Evolutionary conservation across 192 early-diverging fungal species (phyloP), one percentile per base, ranked within the genome.

Genomic region (Mortierella claussenii): DNA sequence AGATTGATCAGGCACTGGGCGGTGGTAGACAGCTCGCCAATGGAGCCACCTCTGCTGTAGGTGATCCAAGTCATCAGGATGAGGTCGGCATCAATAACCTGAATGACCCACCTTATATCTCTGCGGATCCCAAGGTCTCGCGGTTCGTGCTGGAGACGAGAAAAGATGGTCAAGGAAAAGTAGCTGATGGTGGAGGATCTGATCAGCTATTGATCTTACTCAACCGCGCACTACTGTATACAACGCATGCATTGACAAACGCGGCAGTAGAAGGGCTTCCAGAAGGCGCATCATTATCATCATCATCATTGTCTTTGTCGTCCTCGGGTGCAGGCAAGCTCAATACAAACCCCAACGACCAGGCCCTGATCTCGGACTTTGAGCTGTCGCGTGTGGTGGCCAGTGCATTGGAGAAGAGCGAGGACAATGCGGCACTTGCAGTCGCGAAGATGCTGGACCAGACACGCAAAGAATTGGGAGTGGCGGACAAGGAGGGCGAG

Each of bases 291-390:
- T 40, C 37, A 13, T n/a, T n/a, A n/a, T n/a, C n/a, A n/a, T n/a
- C n/a, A n/a, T n/a, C n/a, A n/a, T n/a, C n/a, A n/a, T n/a, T n/a
- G n/a, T n/a, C n/a, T n/a, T n/a, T n/a, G n/a, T 10, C 37, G 13
- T 7, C 37, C 32, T 18, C 36, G 45, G 58, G 44, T 34, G 18
- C 27, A 26, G 28, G 45, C 37, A 40, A 61, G 47, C 15, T 23
- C 23, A 49, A n/a, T 12, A 48, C 23, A 27, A 70, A 65, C 43
- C 62, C 63, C 15, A 55, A 76, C 4, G 73, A 76, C 37, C 64
- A 67, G 24, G 37, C 63, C 3, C 43, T 76, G 43, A 55, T 76
- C 28, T 76, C 73, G 34, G 73, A 76, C 45, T 67, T 76, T 62
- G 63, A 76, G 23, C 51, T 76, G 10, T 67, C 73, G 13, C 48